phyloP scores from a whole-genome alignment of 306 rosid genomes.

The Aeschynomene evenia region DNA sequence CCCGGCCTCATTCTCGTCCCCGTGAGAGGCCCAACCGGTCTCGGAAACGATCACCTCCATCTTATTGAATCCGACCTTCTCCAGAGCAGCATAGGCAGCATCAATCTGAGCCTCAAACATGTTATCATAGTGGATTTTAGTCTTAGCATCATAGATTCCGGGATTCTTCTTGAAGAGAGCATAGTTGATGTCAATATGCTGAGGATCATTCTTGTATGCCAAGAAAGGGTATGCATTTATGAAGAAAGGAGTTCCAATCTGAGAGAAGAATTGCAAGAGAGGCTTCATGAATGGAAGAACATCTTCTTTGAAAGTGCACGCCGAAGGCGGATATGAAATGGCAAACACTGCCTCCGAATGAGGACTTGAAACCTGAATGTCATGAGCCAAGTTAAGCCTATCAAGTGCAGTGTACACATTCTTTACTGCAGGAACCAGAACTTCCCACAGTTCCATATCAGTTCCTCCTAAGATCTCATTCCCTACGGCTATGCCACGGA shows the following conservation, averaged over 20 bases:
- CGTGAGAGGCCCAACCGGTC: conserved; percentile 93
- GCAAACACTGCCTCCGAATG: conserved; percentile 93
- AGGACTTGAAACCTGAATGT: conserved; percentile 75
- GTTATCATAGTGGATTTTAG: conserved; percentile 74
- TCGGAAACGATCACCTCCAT: conserved; percentile 83
- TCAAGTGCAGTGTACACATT: conserved; percentile 64
- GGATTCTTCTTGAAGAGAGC: conserved; percentile 68
- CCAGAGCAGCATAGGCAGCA: conserved; percentile 84
- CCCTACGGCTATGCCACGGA: conserved; percentile 76
- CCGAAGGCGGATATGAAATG: conserved; percentile 80
- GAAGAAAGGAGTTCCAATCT: conserved; percentile 74
- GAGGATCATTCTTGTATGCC: conserved; percentile 82
- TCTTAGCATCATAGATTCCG: conserved; percentile 73
- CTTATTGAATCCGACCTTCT: conserved; percentile 66
- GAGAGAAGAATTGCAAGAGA: conserved; percentile 70
- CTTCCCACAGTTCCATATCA: conserved; percentile 64
- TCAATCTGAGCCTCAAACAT: conserved; percentile 87
- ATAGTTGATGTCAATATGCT: conserved; percentile 75
- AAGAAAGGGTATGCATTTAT: conserved; percentile 93
- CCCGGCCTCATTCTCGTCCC: conserved; percentile 74
- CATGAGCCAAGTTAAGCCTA: conserved; percentile 42
- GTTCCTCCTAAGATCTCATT: conserved; percentile 74
- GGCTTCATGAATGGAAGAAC: conserved; percentile 65
- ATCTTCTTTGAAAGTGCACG: conserved; percentile 76
- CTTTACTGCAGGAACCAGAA: conserved; percentile 63